A percentile compares a stretch with the other conserved stretches of the same genome.
Conservation (phyloP, 306 rosid genomes). For the Mimosa bimucronata region DNA sequence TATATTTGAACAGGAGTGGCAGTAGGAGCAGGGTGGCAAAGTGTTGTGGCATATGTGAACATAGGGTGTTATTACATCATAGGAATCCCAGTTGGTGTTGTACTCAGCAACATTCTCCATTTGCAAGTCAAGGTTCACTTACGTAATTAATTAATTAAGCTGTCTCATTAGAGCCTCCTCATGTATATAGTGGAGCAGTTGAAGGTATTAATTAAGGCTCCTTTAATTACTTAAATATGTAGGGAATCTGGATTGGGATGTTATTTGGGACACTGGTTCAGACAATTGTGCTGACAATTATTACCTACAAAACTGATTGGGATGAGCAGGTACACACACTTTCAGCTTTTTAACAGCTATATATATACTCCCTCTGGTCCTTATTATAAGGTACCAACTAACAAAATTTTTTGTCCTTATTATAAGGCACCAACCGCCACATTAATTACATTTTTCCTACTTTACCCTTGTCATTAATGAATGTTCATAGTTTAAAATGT, state of each 20-base stretch:
- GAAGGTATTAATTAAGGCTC: neutral
- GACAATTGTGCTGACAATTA: slow-evolving; percentile 48
- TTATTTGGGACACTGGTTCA: slow-evolving; percentile 66
- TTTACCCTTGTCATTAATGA: too few species aligned
- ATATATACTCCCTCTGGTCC: too few species aligned
- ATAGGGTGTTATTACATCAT: slow-evolving; percentile 53
- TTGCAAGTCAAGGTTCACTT: slow-evolving; percentile 53
- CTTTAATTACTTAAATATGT: neutral
- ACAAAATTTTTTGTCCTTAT: too few species aligned
- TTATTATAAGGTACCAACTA: too few species aligned
- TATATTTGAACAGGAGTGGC: slow-evolving; percentile 51
- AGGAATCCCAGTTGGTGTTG: slow-evolving; percentile 50
- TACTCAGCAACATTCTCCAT: slow-evolving; percentile 44
- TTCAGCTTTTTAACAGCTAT: neutral
- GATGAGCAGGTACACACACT: slow-evolving; percentile 50
- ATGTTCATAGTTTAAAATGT: too few species aligned
- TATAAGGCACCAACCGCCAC: too few species aligned
- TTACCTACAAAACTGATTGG: slow-evolving; percentile 68
- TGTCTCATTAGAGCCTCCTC: neutral
- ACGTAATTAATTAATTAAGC: neutral
- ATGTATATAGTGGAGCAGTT: neutral
- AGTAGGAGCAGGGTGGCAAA: slow-evolving; percentile 62
- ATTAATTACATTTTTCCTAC: too few species aligned
- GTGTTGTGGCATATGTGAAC: slow-evolving; percentile 53
- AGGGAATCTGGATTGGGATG: slow-evolving; percentile 81